Evolutionary conservation across 208 protist genomes (phyloP).

Genomic region (Trichomonas tenax): DNA sequence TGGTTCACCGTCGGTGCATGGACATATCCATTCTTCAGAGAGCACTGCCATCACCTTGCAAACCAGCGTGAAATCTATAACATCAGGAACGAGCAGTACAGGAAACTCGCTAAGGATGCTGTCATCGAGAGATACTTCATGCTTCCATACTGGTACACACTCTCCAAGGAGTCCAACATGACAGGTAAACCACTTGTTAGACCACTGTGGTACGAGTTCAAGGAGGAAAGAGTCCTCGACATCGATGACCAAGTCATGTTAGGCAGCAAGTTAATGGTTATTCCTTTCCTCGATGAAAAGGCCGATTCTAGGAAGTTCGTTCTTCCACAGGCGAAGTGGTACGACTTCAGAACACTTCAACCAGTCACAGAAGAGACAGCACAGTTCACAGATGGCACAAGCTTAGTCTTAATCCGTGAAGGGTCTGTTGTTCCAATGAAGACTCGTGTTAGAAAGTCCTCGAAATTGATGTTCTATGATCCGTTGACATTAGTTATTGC

Average conservation of each 20-base stretch:
- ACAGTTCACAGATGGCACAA: conserved; percentile 30
- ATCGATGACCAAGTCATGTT: conserved; percentile 67
- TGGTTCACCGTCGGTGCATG: conserved; percentile 79
- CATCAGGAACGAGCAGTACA: conserved; percentile 55
- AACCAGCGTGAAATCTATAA: conserved; percentile 86
- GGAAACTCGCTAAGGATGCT: conserved; percentile 33
- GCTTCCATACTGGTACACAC: conserved; percentile 85
- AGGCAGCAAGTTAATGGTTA: conserved; percentile 61
- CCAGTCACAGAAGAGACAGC: too few relatives aligned
- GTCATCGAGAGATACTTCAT: conserved; percentile 60
- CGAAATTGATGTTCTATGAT: conserved; percentile 52
- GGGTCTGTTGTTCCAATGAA: conserved; percentile 71
- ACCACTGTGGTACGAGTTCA: conserved; percentile 82
- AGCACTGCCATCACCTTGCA: conserved; percentile 81
- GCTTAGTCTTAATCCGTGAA: conserved; percentile 70
- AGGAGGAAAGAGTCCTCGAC: conserved; percentile 27
- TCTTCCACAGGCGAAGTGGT: conserved; percentile 54
- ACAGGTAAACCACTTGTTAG: conserved; percentile 63
- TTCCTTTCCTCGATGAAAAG: not conserved
- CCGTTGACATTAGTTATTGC: conserved; percentile 47
- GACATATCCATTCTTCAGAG: conserved; percentile 90
- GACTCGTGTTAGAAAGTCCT: conserved; percentile 62
- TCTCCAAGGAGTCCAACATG: conserved; percentile 61
- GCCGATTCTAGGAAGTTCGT: conserved; percentile 47
- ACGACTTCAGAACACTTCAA: conserved; percentile 49